Evolutionary conservation across 2,329 filamentous ascomycete genomes (phyloP).

Genomic region (Fusarium nisikadoi): DNA sequence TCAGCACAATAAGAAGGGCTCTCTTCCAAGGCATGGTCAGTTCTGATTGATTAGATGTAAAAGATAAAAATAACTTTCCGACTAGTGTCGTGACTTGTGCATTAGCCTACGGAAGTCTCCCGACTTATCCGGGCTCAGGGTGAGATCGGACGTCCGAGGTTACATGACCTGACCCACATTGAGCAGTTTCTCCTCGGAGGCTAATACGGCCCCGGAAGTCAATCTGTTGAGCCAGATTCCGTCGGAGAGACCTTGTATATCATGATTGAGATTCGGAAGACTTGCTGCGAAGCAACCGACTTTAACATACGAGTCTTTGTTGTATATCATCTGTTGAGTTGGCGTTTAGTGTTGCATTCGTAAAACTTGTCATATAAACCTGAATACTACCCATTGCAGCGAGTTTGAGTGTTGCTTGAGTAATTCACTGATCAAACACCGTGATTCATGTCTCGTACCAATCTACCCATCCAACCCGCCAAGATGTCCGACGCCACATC

Average conservation of each 20-base stretch:
- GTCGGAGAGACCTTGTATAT: background rate
- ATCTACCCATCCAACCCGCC: background rate
- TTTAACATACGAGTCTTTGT: background rate
- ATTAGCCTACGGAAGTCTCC: background rate
- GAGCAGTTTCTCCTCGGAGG: background rate
- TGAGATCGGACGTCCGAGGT: background rate
- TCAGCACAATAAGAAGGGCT: background rate
- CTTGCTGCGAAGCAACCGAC: background rate
- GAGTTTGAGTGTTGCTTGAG: background rate
- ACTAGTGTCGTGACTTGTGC: background rate
- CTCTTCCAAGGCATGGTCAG: background rate
- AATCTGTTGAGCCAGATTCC: background rate
- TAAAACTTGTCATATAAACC: background rate
- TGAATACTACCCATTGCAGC: background rate
- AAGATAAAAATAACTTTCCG: background rate
- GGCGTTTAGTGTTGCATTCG: background rate
- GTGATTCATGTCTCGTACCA: background rate
- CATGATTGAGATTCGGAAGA: background rate
- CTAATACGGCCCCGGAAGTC: background rate
- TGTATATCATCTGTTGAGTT: background rate
- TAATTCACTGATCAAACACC: background rate
- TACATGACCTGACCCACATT: background rate
- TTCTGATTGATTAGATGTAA: background rate
- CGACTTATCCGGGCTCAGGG: background rate
- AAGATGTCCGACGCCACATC: background rate